Percentiles rank a stretch among this genome's conserved stretches.
phyloP scores from a whole-genome alignment of 2,329 filamentous ascomycete species.

The Bipolaris gigantea region DNA sequence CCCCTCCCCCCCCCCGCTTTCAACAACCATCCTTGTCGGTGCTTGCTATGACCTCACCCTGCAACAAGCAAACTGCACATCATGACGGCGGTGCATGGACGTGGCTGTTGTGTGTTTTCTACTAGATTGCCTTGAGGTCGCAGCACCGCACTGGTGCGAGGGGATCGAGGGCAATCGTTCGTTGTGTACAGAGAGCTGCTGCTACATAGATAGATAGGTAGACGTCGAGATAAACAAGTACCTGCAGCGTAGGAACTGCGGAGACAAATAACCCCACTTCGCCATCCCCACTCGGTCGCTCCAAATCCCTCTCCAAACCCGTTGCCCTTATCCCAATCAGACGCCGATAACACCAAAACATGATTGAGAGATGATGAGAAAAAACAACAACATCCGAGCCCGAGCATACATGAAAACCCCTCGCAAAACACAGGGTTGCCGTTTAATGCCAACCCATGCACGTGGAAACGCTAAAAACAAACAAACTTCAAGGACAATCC shows the following conservation, averaged over 20 bases:
- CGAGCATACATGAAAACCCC: not conserved
- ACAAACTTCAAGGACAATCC: not conserved
- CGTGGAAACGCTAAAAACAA: not conserved
- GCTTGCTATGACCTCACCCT: not conserved
- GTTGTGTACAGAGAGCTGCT: not conserved
- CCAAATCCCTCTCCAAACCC: conserved; percentile 1
- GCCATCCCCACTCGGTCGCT: conserved; percentile 11
- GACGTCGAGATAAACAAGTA: conserved; percentile 12
- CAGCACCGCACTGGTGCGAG: not conserved
- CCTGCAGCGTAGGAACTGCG: not conserved
- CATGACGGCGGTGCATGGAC: too few relatives aligned
- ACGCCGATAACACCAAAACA: not conserved
- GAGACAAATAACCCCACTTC: not conserved
- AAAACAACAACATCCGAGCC: too few relatives aligned
- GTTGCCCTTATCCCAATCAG: not conserved
- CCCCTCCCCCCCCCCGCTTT: conserved; percentile 4
- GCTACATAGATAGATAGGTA: not conserved
- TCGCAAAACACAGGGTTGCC: not conserved
- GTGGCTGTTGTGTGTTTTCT: too few relatives aligned
- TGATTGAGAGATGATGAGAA: not conserved
- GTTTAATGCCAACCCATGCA: not conserved
- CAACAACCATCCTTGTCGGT: not conserved
- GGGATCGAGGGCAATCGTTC: too few relatives aligned
- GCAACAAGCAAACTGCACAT: not conserved
- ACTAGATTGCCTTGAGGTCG: not conserved